A percentile compares a stretch with the other conserved stretches of the same genome.
Evolutionary conservation across 148 eudicot species (phyloP).

Genomic region (Heliosperma pusillum): DNA sequence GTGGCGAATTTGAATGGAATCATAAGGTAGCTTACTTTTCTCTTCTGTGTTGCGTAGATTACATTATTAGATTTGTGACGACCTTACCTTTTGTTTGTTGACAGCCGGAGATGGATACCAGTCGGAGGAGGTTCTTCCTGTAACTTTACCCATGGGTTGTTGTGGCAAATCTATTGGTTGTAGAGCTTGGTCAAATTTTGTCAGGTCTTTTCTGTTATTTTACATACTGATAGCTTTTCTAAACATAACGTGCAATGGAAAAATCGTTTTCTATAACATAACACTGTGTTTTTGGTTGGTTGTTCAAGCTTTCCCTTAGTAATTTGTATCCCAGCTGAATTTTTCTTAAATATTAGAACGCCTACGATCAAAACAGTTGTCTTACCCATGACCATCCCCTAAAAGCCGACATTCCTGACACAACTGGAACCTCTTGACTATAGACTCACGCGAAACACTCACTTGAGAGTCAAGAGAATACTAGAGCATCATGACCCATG

Average conservation of each 20-base stretch:
- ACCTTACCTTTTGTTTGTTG: constrained; percentile 7
- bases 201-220: not conserved
- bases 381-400: not conserved
- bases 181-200: constrained; percentile 10
- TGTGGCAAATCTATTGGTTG: not conserved
- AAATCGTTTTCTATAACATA: constrained; percentile 1
- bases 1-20: constrained; percentile 92
- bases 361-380: constrained; percentile 27
- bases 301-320: constrained; percentile 3
- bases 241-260: not conserved
- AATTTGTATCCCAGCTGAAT: constrained; percentile 31
- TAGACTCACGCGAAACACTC: no score
- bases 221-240: constrained; percentile 1
- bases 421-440: not conserved
- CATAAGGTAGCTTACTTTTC: constrained; percentile 55
- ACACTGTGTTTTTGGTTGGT: not conserved
- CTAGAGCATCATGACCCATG: no score
- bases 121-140: constrained; percentile 93
- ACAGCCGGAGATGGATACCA: constrained; percentile 97
- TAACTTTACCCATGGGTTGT: constrained; percentile 27
- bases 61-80: not conserved
- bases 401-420: not conserved
- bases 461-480: no score
- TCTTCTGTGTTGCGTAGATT: not conserved
- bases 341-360: constrained; percentile 28